Evolutionary conservation across 1,139 yeast genomes (phyloP), one percentile per base, ranked within the genome.

Genomic region (Debaryomycetaceae sp.): DNA sequence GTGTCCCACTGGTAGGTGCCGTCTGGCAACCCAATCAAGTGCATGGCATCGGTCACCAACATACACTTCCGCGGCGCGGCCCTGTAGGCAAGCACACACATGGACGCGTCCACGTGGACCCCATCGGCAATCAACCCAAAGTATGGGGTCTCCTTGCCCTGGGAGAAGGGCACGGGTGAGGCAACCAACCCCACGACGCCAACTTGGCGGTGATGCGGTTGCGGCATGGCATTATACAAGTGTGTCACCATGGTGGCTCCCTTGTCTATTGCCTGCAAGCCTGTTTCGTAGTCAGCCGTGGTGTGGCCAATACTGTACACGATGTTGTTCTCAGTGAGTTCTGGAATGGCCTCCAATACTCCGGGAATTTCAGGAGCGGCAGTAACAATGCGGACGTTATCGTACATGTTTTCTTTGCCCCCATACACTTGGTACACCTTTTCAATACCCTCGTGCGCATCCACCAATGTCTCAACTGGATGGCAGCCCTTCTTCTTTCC

Each of bases 221-320:
- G 79, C 3, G 80, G 78, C 83, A 77, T 77, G 42, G 83, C 83
- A 44, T 77, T 77, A 52, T 72, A 77, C 38, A 77, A 61, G 45
- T 77, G 83, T 4, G 83, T 77, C 31, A 77, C 60, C 81, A 76
- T 75, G 18, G 70, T 51, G 15, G 79, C 78, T 18, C 83, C 83
- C 13, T 61, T 49, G 14, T 59, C 53, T 18, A 75, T 58, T 1
- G 83, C 82, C 35, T 63, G 55, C 14, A 67, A 43, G 8, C 73
- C 77, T 13, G 71, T 70, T 18, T 59, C 56, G 45, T 69, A 72
- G 40, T 64, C 68, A 24, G 77, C 58, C 44, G 58, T 64, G 10
- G 81, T 71, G 48, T 77, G 83, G 23, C 83, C 83, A 36, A 77
- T 64, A 9, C 81, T 66, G 35, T 69, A 72, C 5, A 65, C 61